Percentiles rank a stretch among this genome's conserved stretches.
Conservation (phyloP, 805 yeast species). For the Torulaspora maleeae region DNA sequence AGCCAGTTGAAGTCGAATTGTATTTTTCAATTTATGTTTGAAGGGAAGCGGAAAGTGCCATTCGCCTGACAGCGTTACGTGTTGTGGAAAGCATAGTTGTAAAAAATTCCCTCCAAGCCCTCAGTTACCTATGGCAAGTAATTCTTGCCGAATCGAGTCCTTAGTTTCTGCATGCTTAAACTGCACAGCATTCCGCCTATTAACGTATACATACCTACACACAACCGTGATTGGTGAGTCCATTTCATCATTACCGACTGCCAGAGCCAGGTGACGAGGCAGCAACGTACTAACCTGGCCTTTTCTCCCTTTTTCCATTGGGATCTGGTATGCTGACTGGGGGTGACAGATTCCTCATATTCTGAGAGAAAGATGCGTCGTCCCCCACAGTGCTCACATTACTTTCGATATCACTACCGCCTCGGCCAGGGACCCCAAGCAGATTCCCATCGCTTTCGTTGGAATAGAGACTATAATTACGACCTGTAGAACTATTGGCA, state of each 20-base stretch:
- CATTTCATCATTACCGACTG: neutral
- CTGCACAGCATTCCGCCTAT: neutral
- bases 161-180: neutral
- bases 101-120: neutral
- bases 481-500: constrained; percentile 3
- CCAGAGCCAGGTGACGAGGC: neutral
- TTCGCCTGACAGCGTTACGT: too few species aligned
- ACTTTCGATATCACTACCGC: constrained; percentile 24
- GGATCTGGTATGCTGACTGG: constrained; percentile 11
- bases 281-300: too few species aligned
- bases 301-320: neutral
- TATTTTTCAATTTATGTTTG: neutral
- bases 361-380: constrained; percentile 24
- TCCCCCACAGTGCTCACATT: constrained; percentile 31
- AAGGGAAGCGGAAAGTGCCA: too few species aligned
- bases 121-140: neutral
- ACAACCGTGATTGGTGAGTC: neutral
- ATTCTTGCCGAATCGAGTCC: constrained; percentile 5
- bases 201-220: neutral
- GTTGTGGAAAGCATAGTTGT: too few species aligned
- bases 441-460: constrained; percentile 5
- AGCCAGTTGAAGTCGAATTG: neutral
- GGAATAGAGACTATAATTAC: constrained; percentile 3
- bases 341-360: constrained; percentile 16
- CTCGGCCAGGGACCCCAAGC: constrained; percentile 4